Conservation (phyloP, 495 filamentous ascomycete genomes). For the Durotheca rogersii region DNA sequence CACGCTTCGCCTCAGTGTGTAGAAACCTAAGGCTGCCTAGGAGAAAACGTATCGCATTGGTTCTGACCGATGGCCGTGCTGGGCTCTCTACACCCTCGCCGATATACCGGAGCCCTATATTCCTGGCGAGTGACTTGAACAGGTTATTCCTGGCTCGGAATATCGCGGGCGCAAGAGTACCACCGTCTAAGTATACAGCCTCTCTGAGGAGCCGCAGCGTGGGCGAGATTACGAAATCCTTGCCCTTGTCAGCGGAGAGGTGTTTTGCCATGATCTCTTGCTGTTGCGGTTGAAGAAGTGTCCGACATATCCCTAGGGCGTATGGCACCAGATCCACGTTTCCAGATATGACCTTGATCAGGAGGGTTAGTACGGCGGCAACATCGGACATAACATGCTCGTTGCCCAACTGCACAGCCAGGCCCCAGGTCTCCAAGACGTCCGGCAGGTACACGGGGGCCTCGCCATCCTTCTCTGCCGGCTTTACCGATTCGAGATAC, state of each 20-base stretch:
- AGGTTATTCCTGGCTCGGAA: constrained; percentile 69
- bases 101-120: constrained; percentile 54
- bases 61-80: constrained; percentile 68
- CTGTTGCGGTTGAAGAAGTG: constrained; percentile 70
- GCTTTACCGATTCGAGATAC: constrained; percentile 69
- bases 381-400: constrained; percentile 74
- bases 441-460: constrained; percentile 65
- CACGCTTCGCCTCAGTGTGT: constrained; percentile 65
- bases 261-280: constrained; percentile 70
- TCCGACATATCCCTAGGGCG: constrained; percentile 70
- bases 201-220: constrained; percentile 79
- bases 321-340: constrained; percentile 68
- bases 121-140: constrained; percentile 68
- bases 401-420: constrained; percentile 67
- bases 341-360: constrained; percentile 70
- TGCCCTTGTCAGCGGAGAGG: constrained; percentile 68
- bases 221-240: constrained; percentile 82
- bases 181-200: constrained; percentile 76
- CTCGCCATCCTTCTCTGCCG: constrained; percentile 51
- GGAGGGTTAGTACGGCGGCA: constrained; percentile 71
- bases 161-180: constrained; percentile 66
- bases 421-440: constrained; percentile 77
- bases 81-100: constrained; percentile 56
- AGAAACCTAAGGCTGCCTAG: constrained; percentile 72
- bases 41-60: constrained; percentile 73